Percentiles rank a stretch among this genome's conserved stretches.
These are phyloP conservation scores for Candolleomyces eurysporus DNA, from an alignment of 768 basidiomycete genomes.

Conservation along the genomic window DNA sequence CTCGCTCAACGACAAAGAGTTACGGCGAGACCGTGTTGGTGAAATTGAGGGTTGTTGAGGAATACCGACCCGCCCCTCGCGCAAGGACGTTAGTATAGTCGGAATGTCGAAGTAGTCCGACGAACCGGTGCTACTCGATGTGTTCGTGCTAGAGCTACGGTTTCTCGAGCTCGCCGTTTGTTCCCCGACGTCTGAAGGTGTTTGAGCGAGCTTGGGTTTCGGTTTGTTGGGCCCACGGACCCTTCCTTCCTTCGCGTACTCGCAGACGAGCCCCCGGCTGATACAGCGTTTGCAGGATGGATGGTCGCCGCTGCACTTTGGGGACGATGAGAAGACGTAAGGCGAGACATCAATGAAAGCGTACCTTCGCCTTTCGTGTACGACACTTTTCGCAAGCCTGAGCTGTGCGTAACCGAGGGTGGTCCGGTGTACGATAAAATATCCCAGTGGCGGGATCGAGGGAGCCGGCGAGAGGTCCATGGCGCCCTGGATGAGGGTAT, in stretches of 20 bases:
- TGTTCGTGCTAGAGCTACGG: slow-evolving; percentile 18
- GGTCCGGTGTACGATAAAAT: slow-evolving; percentile 62
- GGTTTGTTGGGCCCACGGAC: slow-evolving; percentile 62
- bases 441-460: slow-evolving; percentile 65
- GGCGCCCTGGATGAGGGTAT: neutral
- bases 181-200: neutral
- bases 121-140: slow-evolving; percentile 16
- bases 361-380: slow-evolving; percentile 69
- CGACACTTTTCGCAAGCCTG: slow-evolving; percentile 79
- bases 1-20: slow-evolving; percentile 22
- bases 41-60: slow-evolving; percentile 1
- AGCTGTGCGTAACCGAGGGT: slow-evolving; percentile 63
- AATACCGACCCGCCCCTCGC: neutral
- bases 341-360: slow-evolving; percentile 15
- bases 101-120: slow-evolving; percentile 14
- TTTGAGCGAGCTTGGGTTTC: slow-evolving; percentile 28
- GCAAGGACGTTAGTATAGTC: neutral
- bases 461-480: slow-evolving; percentile 47
- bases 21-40: slow-evolving; percentile 6
- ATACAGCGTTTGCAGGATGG: slow-evolving; percentile 68
- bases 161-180: slow-evolving; percentile 9
- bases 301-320: slow-evolving; percentile 69
- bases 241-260: slow-evolving; percentile 66
- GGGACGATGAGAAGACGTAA: slow-evolving; percentile 3
- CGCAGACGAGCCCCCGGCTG: slow-evolving; percentile 55